phyloP scores from a whole-genome alignment of 805 yeast genomes.

The Ogataea ganodermae region DNA sequence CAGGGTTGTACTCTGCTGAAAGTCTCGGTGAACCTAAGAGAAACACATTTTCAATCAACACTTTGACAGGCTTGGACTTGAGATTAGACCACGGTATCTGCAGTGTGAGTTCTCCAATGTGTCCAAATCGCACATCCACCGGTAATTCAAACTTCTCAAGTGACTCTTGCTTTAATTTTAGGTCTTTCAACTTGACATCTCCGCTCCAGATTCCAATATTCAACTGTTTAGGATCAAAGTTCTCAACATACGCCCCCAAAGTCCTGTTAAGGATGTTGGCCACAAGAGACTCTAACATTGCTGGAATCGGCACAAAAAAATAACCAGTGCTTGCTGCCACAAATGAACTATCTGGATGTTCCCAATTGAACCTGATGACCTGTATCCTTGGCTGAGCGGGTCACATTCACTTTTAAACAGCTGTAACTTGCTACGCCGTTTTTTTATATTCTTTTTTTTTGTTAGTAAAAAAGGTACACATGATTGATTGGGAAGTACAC shows the following conservation, averaged over 20 bases:
- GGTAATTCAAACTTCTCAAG: conserved; percentile 86
- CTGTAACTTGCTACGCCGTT: conserved; percentile 1
- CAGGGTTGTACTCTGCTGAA: conserved; percentile 53
- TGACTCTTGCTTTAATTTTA: conserved; percentile 83
- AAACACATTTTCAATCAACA: conserved; percentile 83
- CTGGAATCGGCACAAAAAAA: background rate
- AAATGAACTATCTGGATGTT: background rate
- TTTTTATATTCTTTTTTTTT: background rate
- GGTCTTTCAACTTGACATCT: conserved; percentile 81
- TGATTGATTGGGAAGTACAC: background rate
- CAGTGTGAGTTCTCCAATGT: conserved; percentile 81
- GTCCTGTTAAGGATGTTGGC: conserved; percentile 63
- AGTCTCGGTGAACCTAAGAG: conserved; percentile 77
- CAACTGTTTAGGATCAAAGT: conserved; percentile 92
- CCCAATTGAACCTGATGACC: background rate
- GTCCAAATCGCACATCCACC: conserved; percentile 84
- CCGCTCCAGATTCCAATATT: conserved; percentile 98
- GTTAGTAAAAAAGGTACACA: background rate
- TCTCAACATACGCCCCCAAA: conserved; percentile 79
- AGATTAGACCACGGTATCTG: conserved; percentile 97
- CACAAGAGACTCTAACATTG: conserved; percentile 40
- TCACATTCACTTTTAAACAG: background rate
- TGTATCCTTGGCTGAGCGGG: background rate
- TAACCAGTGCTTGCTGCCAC: background rate
- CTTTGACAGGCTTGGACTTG: conserved; percentile 88